Evolutionary conservation across 164 flowering plant genomes (phyloP).

Genomic region (Nelumbo lutea): DNA sequence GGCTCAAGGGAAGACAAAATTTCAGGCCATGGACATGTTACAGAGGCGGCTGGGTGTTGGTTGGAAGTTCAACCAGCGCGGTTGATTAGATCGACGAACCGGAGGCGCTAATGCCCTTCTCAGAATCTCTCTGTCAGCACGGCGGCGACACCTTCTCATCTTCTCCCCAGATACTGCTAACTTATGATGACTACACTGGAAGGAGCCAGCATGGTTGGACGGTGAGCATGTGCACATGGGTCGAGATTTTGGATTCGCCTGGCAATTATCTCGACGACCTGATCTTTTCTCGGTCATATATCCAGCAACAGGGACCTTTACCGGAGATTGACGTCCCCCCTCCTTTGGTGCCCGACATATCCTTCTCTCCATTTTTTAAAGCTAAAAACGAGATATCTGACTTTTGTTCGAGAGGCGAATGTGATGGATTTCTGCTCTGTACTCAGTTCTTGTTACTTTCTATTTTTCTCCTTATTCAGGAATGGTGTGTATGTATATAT

Average conservation of each 20-base stretch:
- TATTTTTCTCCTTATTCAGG: background rate
- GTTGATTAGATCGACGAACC: conserved; percentile 15
- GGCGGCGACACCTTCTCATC: conserved; percentile 16
- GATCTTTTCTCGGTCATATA: background rate
- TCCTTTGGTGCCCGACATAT: background rate
- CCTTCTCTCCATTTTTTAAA: background rate
- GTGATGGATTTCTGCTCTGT: background rate
- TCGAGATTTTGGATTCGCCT: conserved; percentile 10
- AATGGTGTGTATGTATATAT: background rate
- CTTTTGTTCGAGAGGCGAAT: background rate
- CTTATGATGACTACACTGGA: conserved; percentile 14
- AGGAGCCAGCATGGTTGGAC: conserved; percentile 12
- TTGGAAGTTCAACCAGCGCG: conserved; percentile 49
- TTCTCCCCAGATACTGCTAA: conserved; percentile 14
- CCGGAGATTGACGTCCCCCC: conserved; percentile 7
- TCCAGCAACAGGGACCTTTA: background rate
- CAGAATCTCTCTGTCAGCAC: conserved; percentile 37
- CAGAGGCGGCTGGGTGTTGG: conserved; percentile 65
- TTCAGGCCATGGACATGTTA: conserved; percentile 48
- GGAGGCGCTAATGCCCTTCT: conserved; percentile 58
- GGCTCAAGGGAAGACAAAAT: background rate
- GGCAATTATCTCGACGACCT: background rate
- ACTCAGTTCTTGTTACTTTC: too few relatives aligned
- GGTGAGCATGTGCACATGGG: conserved; percentile 13
- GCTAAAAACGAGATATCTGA: background rate